These are phyloP conservation scores for Phytophthora constricta DNA, from an alignment of 352 stramenopile genomes.

Conservation along the genomic window DNA sequence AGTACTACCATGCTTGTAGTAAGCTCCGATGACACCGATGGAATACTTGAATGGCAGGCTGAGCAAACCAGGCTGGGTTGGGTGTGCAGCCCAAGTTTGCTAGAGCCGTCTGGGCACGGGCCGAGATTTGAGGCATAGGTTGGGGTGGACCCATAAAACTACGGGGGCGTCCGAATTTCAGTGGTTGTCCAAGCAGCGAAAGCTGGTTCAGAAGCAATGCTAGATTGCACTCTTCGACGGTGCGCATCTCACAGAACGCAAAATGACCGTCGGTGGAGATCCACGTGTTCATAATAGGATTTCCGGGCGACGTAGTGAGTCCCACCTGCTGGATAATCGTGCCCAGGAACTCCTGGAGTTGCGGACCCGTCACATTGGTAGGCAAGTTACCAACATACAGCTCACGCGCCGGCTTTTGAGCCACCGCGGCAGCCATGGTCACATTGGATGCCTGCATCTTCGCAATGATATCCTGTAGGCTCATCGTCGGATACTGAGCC, in stretches of 20 bases:
- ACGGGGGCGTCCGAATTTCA: slow-evolving; percentile 87
- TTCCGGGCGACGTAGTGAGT: slow-evolving; percentile 74
- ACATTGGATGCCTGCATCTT: slow-evolving; percentile 89
- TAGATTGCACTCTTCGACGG: slow-evolving; percentile 87
- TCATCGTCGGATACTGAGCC: slow-evolving; percentile 89
- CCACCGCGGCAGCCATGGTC: slow-evolving; percentile 72
- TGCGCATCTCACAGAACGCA: slow-evolving; percentile 89
- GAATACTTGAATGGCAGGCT: slow-evolving; percentile 32
- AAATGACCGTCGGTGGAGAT: slow-evolving; percentile 88
- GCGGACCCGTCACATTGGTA: slow-evolving; percentile 79
- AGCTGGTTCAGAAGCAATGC: slow-evolving; percentile 86
- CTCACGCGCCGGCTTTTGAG: slow-evolving; percentile 83
- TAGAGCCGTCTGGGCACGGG: slow-evolving; percentile 79
- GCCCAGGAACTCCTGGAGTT: slow-evolving; percentile 87
- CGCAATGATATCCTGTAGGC: slow-evolving; percentile 88
- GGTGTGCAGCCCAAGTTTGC: slow-evolving; percentile 83
- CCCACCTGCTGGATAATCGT: slow-evolving; percentile 91
- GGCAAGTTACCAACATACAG: slow-evolving; percentile 89
- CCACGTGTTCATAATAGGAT: slow-evolving; percentile 88
- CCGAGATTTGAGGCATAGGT: slow-evolving; percentile 69
- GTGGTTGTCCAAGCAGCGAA: slow-evolving; percentile 73
- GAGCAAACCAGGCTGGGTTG: slow-evolving; percentile 81
- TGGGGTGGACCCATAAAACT: slow-evolving; percentile 88
- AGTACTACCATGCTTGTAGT: too few relatives aligned
- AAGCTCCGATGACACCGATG: neutral